These are phyloP conservation scores for Coniophora puteana DNA, from an alignment of 1,284 basidiomycete genomes.

Conservation along the genomic window DNA sequence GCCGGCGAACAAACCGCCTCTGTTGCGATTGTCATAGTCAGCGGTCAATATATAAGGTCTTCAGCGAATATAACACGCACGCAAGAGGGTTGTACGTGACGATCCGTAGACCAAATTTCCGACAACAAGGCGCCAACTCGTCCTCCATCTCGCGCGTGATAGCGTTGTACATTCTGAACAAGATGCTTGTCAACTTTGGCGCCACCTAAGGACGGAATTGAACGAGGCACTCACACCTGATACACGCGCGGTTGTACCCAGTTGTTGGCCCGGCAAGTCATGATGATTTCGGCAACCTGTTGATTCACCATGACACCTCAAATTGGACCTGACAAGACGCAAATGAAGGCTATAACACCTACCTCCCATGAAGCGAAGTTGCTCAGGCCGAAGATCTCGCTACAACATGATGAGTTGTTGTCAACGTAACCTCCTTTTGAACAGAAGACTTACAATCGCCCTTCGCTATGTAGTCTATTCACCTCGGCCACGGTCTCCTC, in stretches of 20 bases:
- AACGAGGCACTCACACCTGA: conserved; percentile 25
- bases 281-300: conserved; percentile 31
- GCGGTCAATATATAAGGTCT: background rate
- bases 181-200: conserved; percentile 1
- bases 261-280: conserved; percentile 27
- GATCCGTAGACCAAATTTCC: conserved; percentile 41
- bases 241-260: conserved; percentile 30
- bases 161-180: conserved; percentile 36
- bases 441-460: conserved; percentile 34
- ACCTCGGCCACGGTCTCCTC: conserved; percentile 41
- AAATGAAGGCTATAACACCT: background rate
- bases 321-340: background rate
- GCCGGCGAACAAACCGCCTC: conserved; percentile 44
- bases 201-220: conserved; percentile 1
- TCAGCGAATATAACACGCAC: conserved; percentile 15
- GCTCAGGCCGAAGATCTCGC: conserved; percentile 45
- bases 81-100: conserved; percentile 48
- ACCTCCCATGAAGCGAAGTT: conserved; percentile 45
- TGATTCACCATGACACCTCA: too few species aligned
- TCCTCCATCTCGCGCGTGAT: conserved; percentile 37
- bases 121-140: conserved; percentile 40
- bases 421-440: background rate
- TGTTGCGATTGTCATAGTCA: too few species aligned
- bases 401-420: conserved; percentile 15
- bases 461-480: conserved; percentile 40